These are phyloP conservation scores for Exserohilum turcica DNA, from an alignment of 2,329 filamentous ascomycete species.

Conservation along the genomic window DNA sequence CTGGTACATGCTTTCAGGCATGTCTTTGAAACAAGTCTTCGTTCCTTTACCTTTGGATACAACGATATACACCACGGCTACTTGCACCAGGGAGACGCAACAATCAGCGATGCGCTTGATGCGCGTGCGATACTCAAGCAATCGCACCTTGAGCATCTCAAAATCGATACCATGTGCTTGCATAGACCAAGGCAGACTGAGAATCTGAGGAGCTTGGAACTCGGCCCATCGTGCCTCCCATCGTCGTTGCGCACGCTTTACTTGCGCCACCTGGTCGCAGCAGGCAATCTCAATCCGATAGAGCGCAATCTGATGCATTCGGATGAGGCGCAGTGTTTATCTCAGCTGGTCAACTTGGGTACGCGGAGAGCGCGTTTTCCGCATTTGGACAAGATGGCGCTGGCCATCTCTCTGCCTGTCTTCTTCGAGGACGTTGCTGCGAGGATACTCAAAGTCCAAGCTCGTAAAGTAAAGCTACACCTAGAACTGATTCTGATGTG, in stretches of 20 bases:
- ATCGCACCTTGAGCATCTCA: slow-evolving; percentile 10
- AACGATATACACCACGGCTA: not conserved
- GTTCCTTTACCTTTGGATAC: slow-evolving; percentile 8
- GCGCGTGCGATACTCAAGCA: slow-evolving; percentile 5
- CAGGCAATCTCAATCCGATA: slow-evolving; percentile 3
- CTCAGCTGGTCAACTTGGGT: slow-evolving; percentile 7
- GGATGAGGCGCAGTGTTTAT: slow-evolving; percentile 16
- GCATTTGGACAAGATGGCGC: slow-evolving; percentile 8
- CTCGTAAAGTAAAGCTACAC: slow-evolving; percentile 1
- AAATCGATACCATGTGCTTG: slow-evolving; percentile 15
- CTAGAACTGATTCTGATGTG: slow-evolving; percentile 12
- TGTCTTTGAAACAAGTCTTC: slow-evolving; percentile 12
- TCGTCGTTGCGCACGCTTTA: slow-evolving; percentile 11
- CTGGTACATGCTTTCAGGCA: slow-evolving; percentile 10
- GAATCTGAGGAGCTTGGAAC: slow-evolving; percentile 7
- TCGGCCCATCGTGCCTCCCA: slow-evolving; percentile 12
- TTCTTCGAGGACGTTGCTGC: slow-evolving; percentile 13
- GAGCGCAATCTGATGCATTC: slow-evolving; percentile 15
- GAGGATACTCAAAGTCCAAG: slow-evolving; percentile 9
- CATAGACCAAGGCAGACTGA: slow-evolving; percentile 1
- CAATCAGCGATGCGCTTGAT: not conserved
- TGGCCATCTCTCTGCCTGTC: slow-evolving; percentile 7
- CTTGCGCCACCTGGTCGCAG: slow-evolving; percentile 9
- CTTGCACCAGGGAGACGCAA: not conserved
- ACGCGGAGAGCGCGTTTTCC: slow-evolving; percentile 9